Evolutionary conservation across 192 early-diverging fungal genomes (phyloP), one percentile per base, ranked within the genome.

Genomic region (Allomyces macrogynus): DNA sequence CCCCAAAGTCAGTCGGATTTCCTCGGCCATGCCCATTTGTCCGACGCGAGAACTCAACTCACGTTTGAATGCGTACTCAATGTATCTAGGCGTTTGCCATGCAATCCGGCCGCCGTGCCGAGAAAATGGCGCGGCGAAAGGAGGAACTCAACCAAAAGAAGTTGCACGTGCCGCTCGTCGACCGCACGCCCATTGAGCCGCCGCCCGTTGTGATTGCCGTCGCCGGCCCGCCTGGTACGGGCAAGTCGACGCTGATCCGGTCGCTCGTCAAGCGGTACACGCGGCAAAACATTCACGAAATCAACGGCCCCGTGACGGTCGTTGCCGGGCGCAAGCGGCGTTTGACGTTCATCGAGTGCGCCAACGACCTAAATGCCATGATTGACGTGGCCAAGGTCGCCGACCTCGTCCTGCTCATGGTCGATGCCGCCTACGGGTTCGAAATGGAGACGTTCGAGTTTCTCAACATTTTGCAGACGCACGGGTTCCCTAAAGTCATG

Each of bases 381-480:
- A 94, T 95, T 57, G 96, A 99, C 71, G 78, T 97, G 62, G 96
- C 86, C 62, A 99, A 99, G 76, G 82, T 96, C 24, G 93, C 96
- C 0, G 96, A 99, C 75, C 72, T 99, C 64, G 90, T 99, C 10
- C 79, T 99, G 24, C 78, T 99, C 65, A 77, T 89, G 68, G 90
- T 99, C 63, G 96, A 99, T 69, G 96, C 94, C 12, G 92, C 89
- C 71, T 97, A 90, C 75, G 96, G 96, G 54, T 93, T 99, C 76
- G 96, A 99, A 74, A 99, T 99, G 96, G 96, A 99, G 80, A 99
- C 96, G 4, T 99, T 99, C 66, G 96, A 99, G 78, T 99, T 95
- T 71, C 78, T 99, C 27, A 99, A 99, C 74, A 83, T 99, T 65
- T 74, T 97, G 27, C 96, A 99, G 73, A 86, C 84, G 18, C 96